phyloP scores from a whole-genome alignment of 352 stramenopile genomes.

The Phytophthora hybrid region DNA sequence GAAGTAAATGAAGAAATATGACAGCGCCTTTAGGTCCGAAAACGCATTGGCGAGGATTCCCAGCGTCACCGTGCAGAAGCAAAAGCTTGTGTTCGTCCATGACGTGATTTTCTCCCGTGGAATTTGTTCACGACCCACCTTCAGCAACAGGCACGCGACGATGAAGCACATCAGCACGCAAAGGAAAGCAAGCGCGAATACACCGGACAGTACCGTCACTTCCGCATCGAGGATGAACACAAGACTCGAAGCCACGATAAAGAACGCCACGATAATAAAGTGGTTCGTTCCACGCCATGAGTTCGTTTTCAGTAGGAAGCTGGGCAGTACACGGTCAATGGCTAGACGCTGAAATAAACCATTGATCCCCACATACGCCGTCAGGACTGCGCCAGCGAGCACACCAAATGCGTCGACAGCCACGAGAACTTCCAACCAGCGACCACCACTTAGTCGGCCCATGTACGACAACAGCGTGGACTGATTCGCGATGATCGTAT shows the following conservation, averaged over 20 bases:
- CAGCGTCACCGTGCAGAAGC: slow-evolving; percentile 51
- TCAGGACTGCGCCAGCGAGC: slow-evolving; percentile 85
- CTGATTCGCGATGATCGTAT: slow-evolving; percentile 68
- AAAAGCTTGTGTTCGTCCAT: slow-evolving; percentile 69
- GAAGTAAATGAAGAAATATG: slow-evolving; percentile 74
- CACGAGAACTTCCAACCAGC: slow-evolving; percentile 54
- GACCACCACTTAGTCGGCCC: slow-evolving; percentile 52
- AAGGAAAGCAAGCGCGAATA: slow-evolving; percentile 92
- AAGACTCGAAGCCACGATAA: slow-evolving; percentile 71
- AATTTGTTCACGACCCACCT: slow-evolving; percentile 82
- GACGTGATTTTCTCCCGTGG: slow-evolving; percentile 70
- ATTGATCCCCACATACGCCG: slow-evolving; percentile 84
- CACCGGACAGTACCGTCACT: slow-evolving; percentile 77
- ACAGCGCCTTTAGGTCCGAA: slow-evolving; percentile 48
- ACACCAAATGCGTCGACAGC: slow-evolving; percentile 91
- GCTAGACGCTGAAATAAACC: slow-evolving; percentile 82
- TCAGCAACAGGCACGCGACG: slow-evolving; percentile 85
- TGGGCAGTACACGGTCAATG: slow-evolving; percentile 75
- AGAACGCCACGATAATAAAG: slow-evolving; percentile 86
- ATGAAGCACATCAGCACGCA: slow-evolving; percentile 86
- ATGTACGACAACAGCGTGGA: slow-evolving; percentile 72
- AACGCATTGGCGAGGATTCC: slow-evolving; percentile 64
- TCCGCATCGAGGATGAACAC: slow-evolving; percentile 81
- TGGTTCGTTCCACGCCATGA: slow-evolving; percentile 79
- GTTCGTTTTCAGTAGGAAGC: slow-evolving; percentile 66